Evolutionary conservation across 495 filamentous ascomycete genomes (phyloP), one percentile per base, ranked within the genome.

Genomic region (Talaromyces stipitatus): DNA sequence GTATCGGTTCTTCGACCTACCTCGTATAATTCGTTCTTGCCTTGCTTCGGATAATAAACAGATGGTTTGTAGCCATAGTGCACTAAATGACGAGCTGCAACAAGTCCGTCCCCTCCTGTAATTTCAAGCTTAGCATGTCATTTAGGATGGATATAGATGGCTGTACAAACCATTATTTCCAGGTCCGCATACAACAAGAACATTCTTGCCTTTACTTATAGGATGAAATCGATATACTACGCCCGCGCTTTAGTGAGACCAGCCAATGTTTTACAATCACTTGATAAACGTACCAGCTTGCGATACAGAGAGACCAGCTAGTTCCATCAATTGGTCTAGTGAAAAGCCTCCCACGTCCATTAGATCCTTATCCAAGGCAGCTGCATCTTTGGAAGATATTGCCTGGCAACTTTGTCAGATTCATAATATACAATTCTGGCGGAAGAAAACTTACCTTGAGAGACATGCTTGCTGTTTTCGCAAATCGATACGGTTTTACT

Each of bases 261-360:
- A n/a, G 7, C 23, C 59, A 50, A 56, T 27, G 47, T 12, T 45
- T 16, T 43, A n/a, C 18, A 14, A 5, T 24, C 20, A 0, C 12
- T 54, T 14, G 2, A 36, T 2, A 4, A 4, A 46, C 54, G 24
- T n/a, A 92, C 92, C 86, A 47, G 87, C 92, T 80, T 98, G 91
- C 4, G 92, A 91, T 2, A 98, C 94, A 2, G 92, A 91, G 1
- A 97, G 77, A 0, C 94, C 94, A 28, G 94, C 94, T 2, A 98
- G 75, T 66, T 98, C 94, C 94, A 98, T 98, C 53, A 98, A 76
- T 68, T 98, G 94, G 70, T 97, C 94, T 38, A 98, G 79, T 2
- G 91, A 95, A 75, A 92, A 98, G 20, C 87, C 94, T 3, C 95
- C 92, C 18, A 83, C 78, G 68, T 84, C 88, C 94, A 97, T 97